Evolutionary conservation across 257 asterid species (phyloP).

Genomic region (Gynochthodes officinalis): DNA sequence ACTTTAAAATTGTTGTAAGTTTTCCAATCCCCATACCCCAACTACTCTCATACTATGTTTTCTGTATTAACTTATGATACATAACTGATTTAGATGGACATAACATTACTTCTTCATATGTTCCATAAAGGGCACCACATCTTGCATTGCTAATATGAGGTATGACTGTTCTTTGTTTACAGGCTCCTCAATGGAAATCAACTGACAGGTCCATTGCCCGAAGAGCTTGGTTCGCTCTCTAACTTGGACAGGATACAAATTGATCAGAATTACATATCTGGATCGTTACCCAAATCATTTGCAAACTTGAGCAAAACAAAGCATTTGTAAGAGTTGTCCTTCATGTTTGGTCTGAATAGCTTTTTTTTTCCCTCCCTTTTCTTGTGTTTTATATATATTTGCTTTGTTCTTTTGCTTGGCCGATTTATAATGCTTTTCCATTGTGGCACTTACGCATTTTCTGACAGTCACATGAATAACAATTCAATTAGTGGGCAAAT

Average conservation of each 20-base stretch:
- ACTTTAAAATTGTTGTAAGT: slow-evolving; percentile 77
- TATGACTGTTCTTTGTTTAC: slow-evolving; percentile 20
- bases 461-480: slow-evolving; percentile 94
- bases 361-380: slow-evolving; percentile 11
- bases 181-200: slow-evolving; percentile 96
- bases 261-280: slow-evolving; percentile 84
- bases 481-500: slow-evolving; percentile 89
- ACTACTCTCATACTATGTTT: background rate
- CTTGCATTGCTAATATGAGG: background rate
- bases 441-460: slow-evolving; percentile 27
- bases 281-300: slow-evolving; percentile 73
- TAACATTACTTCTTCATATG: background rate
- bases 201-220: slow-evolving; percentile 87
- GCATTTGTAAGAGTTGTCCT: slow-evolving; percentile 61
- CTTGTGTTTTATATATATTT: background rate
- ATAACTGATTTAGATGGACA: background rate
- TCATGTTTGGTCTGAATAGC: slow-evolving; percentile 8
- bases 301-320: slow-evolving; percentile 58
- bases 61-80: no score
- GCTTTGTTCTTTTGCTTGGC: background rate
- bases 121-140: no score
- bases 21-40: background rate
- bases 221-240: slow-evolving; percentile 79
- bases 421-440: slow-evolving; percentile 10
- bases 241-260: slow-evolving; percentile 91